Evolutionary conservation across 192 early-diverging fungal species (phyloP), one percentile per base, ranked within the genome.

Genomic region (Radiomyces spectabilis): DNA sequence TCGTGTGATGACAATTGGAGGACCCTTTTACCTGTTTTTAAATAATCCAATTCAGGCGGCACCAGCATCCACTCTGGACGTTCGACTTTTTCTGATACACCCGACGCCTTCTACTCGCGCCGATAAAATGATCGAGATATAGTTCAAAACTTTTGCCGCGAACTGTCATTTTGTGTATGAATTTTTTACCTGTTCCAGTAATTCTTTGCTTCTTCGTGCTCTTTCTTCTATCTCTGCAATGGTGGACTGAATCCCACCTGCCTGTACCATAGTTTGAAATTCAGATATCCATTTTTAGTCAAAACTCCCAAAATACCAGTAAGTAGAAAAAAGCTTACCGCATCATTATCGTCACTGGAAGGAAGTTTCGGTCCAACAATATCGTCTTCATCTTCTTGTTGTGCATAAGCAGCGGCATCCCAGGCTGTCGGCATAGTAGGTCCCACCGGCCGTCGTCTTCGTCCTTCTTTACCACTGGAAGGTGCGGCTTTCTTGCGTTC

Each of bases 1-100:
- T n/a, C n/a, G n/a, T n/a, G n/a, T n/a, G n/a, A n/a, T n/a, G n/a
- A 44, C 27, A 12, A 10, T 16, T 10, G 22, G 15, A 42, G 22
- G 22, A 42, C 5, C 4, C 26, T 6, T 19, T 41, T 53, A 65
- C 63, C 63, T 16, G 44, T 41, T n/a, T 54, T 55, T 26, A 66
- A 44, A 31, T 60, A 66, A 24, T 66, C 47, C 0, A 55, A 57
- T 37, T 66, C 64, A 6, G 64, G 64, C 13, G 64, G 64, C 5
- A 60, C 31, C 29, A 66, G 39, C 64, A 66, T 66, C 64, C 64
- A 66, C 22, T 66, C 64, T 15, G 51, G 52, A 32, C 64, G 29
- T 27, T 66, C 53, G 12, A 66, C 35, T 44, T 58, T 66, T 16
- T 37, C 35, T 12, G 4, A 24, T 25, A 42, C 16, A n/a, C n/a